Evolutionary conservation across 805 yeast genomes (phyloP), one percentile per base, ranked within the genome.

Genomic region (Hanseniaspora nectarophila): DNA sequence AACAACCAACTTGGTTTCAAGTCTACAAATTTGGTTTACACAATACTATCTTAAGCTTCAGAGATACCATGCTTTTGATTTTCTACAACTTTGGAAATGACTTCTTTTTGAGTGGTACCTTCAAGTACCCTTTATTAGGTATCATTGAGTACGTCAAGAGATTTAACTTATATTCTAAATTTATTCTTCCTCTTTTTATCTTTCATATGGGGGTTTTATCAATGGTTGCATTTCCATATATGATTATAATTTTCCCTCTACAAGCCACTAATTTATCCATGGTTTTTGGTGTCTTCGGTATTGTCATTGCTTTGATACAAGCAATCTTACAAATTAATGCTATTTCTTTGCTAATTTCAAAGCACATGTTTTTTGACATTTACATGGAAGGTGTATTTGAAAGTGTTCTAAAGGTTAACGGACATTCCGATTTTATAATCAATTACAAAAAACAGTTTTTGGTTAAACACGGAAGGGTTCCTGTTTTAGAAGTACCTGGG

Each of bases 241-340:
- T 64, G 48, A 42, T 62, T 8, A n/a, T 59, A 2, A 23, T 65
- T 1, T 53, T 66, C 23, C 69, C 70, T 2, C 42, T 61, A 3
- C 43, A 62, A 10, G 42, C 59, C n/a, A 51, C 59, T 5, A 60
- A 61, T 60, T 56, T 61, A 2, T 42, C 60, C 6, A 18, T 64
- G 10, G 39, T 63, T 5, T 48, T 65, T 33, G 70, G 70, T 1
- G 67, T 69, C 6, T 35, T 65, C 42, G 69, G 70, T 8, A 43
- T 62, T 13, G 35, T 61, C 2, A 48, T 64, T 24, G 65, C 60
- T 13, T 62, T 62, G 34, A 48, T 63, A 5, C 67, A 67, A 47
- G 63, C 66, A 62, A 10, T 65, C 4, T 26, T 65, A 16, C 61
- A 62, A 35, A 58, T 65, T 1, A 63, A 61, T 54, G 57, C 63